phyloP scores from a whole-genome alignment of 495 filamentous ascomycete species.

The Lasiosphaeria miniovina region DNA sequence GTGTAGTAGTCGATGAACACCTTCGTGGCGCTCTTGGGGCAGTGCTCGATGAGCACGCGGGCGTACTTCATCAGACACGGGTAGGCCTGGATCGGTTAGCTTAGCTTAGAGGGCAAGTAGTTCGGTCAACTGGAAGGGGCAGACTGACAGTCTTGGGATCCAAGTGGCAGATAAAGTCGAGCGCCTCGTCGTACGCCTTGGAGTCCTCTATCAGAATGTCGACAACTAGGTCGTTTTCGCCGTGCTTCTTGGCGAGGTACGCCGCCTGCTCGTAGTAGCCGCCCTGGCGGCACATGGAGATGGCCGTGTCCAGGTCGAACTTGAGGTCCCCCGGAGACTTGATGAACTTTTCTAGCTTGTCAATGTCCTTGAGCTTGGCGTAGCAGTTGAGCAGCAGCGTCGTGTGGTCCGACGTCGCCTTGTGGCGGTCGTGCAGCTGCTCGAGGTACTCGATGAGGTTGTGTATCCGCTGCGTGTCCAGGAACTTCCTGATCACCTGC shows the following conservation, averaged over 20 bases:
- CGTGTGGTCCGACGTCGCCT: conserved; percentile 93
- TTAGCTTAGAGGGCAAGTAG: not conserved
- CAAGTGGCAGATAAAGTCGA: conserved; percentile 85
- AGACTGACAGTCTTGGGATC: conserved; percentile 71
- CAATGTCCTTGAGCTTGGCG: conserved; percentile 92
- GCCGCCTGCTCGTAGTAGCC: conserved; percentile 98
- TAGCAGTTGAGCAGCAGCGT: conserved; percentile 95
- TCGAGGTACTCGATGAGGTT: conserved; percentile 98
- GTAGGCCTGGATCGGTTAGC: conserved; percentile 62
- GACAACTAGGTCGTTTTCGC: conserved; percentile 89
- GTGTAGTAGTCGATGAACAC: conserved; percentile 94
- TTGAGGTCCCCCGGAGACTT: conserved; percentile 91
- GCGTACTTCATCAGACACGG: conserved; percentile 93
- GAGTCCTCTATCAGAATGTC: conserved; percentile 95
- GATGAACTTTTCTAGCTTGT: conserved; percentile 94
- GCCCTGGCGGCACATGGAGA: conserved; percentile 95
- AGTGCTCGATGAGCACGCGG: conserved; percentile 81
- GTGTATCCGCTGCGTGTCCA: conserved; percentile 94
- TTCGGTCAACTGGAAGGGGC: not conserved
- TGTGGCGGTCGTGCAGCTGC: conserved; percentile 91
- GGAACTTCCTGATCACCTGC: conserved; percentile 91
- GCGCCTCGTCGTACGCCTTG: conserved; percentile 79
- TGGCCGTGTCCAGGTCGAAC: conserved; percentile 96
- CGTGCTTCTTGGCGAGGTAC: conserved; percentile 89
- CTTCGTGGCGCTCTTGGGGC: conserved; percentile 71